Evolutionary conservation across 768 basidiomycete species (phyloP).

Genomic region (Agrocybe pediades): DNA sequence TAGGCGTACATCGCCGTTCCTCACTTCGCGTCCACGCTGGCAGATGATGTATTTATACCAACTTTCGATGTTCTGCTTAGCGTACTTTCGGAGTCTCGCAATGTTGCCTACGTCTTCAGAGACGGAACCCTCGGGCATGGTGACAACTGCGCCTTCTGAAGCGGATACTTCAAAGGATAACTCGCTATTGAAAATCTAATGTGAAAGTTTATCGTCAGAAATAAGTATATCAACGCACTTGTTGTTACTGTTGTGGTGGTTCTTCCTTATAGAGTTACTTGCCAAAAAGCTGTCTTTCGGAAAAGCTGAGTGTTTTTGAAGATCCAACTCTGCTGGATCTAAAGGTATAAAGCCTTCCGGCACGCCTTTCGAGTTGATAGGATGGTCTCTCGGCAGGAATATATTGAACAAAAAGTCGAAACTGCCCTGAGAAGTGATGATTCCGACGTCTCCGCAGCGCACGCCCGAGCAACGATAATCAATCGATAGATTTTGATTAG

Average conservation of each 20-base stretch:
- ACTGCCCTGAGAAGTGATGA: conserved; percentile 31
- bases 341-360: conserved; percentile 11
- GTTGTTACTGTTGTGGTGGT: background rate
- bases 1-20: conserved; percentile 25
- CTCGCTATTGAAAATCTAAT: background rate
- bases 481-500: conserved; percentile 25
- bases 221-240: background rate
- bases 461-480: conserved; percentile 22
- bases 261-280: conserved; percentile 6
- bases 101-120: conserved; percentile 13
- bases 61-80: conserved; percentile 8
- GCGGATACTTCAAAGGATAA: conserved; percentile 15
- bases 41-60: conserved; percentile 12
- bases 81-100: conserved; percentile 10
- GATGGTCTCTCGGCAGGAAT: conserved; percentile 5
- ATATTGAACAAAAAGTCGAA: conserved; percentile 30
- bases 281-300: conserved; percentile 8
- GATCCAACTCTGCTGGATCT: conserved; percentile 3
- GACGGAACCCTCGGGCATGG: conserved; percentile 20
- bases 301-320: conserved; percentile 8
- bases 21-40: conserved; percentile 11
- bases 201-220: too few species aligned
- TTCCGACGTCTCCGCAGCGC: conserved; percentile 39
- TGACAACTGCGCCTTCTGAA: conserved; percentile 21
- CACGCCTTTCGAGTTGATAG: conserved; percentile 10